Evolutionary conservation across 1,139 yeast species (phyloP).

Genomic region (Saccharomyces pastorianus): DNA sequence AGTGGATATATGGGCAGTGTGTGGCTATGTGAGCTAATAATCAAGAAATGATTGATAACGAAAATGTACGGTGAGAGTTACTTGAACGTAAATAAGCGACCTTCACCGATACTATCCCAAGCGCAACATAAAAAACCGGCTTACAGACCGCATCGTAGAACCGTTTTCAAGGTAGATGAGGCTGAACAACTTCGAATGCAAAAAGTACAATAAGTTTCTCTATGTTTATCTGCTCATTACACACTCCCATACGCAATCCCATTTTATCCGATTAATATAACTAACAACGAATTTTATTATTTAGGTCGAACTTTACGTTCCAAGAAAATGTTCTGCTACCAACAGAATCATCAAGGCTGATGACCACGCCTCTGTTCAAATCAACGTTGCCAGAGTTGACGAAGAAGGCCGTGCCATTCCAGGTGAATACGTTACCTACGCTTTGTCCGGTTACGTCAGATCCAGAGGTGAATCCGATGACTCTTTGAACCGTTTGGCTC

Average conservation of each 20-base stretch:
- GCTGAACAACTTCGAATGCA: background rate
- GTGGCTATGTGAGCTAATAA: background rate
- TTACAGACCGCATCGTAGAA: too few relatives aligned
- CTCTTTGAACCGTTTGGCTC: constrained; percentile 98
- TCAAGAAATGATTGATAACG: background rate
- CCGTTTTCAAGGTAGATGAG: too few relatives aligned
- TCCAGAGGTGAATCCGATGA: constrained; percentile 94
- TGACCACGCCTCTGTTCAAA: constrained; percentile 98
- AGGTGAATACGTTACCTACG: constrained; percentile 90
- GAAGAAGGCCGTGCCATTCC: constrained; percentile 93
- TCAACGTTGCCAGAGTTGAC: constrained; percentile 81
- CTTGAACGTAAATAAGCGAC: too few relatives aligned
- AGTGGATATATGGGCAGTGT: background rate
- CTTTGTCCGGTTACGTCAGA: constrained; percentile 93
- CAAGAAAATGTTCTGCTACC: constrained; percentile 99
- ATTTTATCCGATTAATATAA: too few relatives aligned
- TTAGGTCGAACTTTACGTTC: constrained; percentile 99
- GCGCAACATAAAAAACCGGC: too few relatives aligned
- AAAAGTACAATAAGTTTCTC: background rate
- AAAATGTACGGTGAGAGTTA: too few relatives aligned
- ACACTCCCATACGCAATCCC: background rate
- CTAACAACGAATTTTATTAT: background rate
- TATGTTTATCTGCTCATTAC: background rate
- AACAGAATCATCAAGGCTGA: constrained; percentile 99
- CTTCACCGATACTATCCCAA: too few relatives aligned